phyloP scores from a whole-genome alignment of 2,329 filamentous ascomycete species.

The Hypocreales sp. region DNA sequence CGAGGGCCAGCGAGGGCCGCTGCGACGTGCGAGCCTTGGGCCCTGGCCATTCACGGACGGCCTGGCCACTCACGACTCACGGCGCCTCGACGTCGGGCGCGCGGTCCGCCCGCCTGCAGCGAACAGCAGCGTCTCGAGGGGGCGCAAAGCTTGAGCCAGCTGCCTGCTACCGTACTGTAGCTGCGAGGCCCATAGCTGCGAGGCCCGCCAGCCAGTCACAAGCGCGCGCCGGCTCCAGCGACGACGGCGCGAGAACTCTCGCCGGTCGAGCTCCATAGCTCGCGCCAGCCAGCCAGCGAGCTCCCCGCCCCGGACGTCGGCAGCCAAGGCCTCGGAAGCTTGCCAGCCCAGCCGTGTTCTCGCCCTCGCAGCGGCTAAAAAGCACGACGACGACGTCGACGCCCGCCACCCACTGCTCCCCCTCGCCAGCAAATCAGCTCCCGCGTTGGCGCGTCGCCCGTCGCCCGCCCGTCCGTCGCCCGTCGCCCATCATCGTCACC shows the following conservation, averaged over 20 bases:
- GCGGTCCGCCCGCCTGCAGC: not conserved
- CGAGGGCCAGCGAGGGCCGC: not conserved
- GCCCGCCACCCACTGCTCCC: conserved; percentile 4
- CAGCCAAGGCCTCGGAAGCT: conserved; percentile 2
- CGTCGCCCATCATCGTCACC: conserved; percentile 36
- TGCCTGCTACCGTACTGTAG: too few species aligned
- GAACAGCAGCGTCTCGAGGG: not conserved
- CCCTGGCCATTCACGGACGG: not conserved
- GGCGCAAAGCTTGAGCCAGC: conserved; percentile 3
- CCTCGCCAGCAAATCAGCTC: conserved; percentile 34
- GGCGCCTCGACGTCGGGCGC: conserved; percentile 4
- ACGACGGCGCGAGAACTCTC: too few species aligned
- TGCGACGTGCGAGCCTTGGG: not conserved
- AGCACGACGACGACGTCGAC: too few species aligned
- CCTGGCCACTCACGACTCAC: conserved; percentile 9
- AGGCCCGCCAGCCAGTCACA: too few species aligned
- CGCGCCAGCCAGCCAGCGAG: not conserved
- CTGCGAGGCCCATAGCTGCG: too few species aligned
- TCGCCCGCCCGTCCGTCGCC: conserved; percentile 22
- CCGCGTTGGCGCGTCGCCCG: conserved; percentile 16
- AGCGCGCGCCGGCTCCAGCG: too few species aligned
- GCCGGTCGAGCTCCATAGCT: too few species aligned
- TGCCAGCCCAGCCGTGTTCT: too few species aligned
- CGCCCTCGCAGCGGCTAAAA: too few species aligned
- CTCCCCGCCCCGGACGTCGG: conserved; percentile 4